Base-by-base conservation (phyloP, 2,329 filamentous ascomycete genomes). In the Sphaerulina populicola region DNA sequence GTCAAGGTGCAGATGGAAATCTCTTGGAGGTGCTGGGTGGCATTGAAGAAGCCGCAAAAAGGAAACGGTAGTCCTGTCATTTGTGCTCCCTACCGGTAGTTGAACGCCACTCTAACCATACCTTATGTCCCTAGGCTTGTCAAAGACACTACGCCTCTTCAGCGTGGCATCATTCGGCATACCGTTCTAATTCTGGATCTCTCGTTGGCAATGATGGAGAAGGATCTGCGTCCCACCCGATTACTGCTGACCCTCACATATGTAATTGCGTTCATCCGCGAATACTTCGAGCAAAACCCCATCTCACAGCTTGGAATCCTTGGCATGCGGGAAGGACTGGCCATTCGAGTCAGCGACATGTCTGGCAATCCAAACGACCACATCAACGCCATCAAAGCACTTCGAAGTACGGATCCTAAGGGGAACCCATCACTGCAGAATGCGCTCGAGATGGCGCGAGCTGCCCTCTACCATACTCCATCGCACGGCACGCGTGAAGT, bases 261-360 rank as follows among this genome's bases (percentile, higher is more conserved):
- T 69, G 85, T 89, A 12, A 80, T 85, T 57, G 85, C 89, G 51
- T 98, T 97, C 69, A 85, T 97, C 44, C 79, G 83, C 53, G 91
- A 96, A 68, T 98, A 88, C 71, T 98, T 97, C 66, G 93, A 97
- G 70, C 93, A 98, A 70, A 98, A 98, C 64, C 93, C 93, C 9
- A 97, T 98, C 59, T 94, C 89, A 8, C 93, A 98, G 71, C 79
- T 98, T 51, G 90, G 86, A 21, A 85, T 98, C 29, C 75, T 98
- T 36, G 91, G 87, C 45, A 95, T 97, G 86, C 81, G 87, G 55
- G 93, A 97, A 67, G 93, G 93, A 12, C 76, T 97, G 12, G 90
- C 90, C 2, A 75, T 94, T 21, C 77, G 87, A 36, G 80, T 98
- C 57, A 93, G 86, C 65, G 88, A 95, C 64, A 83, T 97, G 75